phyloP scores from a whole-genome alignment of 2,329 filamentous ascomycete species.

The Ascochyta koolunga region DNA sequence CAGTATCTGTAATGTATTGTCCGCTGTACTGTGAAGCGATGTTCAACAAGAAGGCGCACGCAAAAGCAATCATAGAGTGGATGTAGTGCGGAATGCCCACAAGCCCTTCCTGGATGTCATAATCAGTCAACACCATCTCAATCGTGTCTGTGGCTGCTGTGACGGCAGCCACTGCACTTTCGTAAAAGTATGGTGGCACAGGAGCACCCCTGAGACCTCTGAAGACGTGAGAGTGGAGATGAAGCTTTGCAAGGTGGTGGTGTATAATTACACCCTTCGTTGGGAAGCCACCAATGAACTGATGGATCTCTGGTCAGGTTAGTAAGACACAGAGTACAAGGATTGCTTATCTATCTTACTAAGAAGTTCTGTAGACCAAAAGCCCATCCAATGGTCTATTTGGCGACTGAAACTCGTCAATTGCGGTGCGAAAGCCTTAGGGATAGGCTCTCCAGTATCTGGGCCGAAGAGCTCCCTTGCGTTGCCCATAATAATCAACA shows the following conservation, averaged over 20 bases:
- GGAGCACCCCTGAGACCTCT: slow-evolving; percentile 55
- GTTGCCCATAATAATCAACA: slow-evolving; percentile 64
- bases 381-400: slow-evolving; percentile 60
- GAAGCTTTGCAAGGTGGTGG: slow-evolving; percentile 61
- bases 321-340: not conserved
- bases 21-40: slow-evolving; percentile 53
- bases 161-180: slow-evolving; percentile 55
- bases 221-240: slow-evolving; percentile 58
- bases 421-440: slow-evolving; percentile 59
- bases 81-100: slow-evolving; percentile 59
- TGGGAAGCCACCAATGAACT: slow-evolving; percentile 56
- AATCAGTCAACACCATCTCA: slow-evolving; percentile 53
- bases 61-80: slow-evolving; percentile 61
- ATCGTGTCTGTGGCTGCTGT: slow-evolving; percentile 55
- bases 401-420: slow-evolving; percentile 49
- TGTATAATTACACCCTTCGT: slow-evolving; percentile 59
- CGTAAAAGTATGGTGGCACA: slow-evolving; percentile 56
- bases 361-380: slow-evolving; percentile 54
- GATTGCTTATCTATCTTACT: slow-evolving; percentile 41
- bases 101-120: slow-evolving; percentile 50
- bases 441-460: slow-evolving; percentile 60
- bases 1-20: slow-evolving; percentile 47
- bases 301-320: slow-evolving; percentile 49
- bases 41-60: slow-evolving; percentile 60
- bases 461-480: slow-evolving; percentile 62